Evolutionary conservation across 345 rosid genomes (phyloP).

Genomic region (Turnera subulata): DNA sequence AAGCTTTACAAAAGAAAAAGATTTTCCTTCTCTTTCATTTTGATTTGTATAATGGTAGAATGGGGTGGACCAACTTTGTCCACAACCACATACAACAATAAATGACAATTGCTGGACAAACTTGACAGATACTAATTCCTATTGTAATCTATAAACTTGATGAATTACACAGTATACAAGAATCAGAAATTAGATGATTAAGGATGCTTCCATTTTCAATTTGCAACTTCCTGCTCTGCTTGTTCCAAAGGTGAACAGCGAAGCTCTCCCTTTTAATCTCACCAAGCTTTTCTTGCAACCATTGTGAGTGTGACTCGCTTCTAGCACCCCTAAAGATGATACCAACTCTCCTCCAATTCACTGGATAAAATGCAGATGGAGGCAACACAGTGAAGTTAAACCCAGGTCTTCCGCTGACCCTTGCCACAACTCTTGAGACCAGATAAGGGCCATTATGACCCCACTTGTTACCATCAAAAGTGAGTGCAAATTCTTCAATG

Average conservation of each 20-base stretch:
- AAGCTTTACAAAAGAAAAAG: not conserved
- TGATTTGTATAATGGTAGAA: constrained; percentile 1
- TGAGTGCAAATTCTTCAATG: constrained; percentile 72
- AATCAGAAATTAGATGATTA: constrained; percentile 41
- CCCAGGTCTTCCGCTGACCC: constrained; percentile 36
- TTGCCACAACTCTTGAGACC: constrained; percentile 71
- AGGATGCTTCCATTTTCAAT: constrained; percentile 68
- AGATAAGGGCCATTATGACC: constrained; percentile 95
- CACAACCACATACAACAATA: not conserved
- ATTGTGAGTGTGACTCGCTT: constrained; percentile 38
- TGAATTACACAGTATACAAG: constrained; percentile 67
- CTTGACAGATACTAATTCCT: not conserved
- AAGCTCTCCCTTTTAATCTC: constrained; percentile 47
- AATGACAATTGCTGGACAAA: not conserved
- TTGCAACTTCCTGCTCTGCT: constrained; percentile 57
- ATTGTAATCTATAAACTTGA: constrained; percentile 25
- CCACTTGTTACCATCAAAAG: constrained; percentile 91
- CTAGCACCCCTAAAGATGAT: constrained; percentile 48
- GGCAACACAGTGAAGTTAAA: constrained; percentile 61
- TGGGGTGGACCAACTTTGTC: constrained; percentile 10
- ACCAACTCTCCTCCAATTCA: constrained; percentile 64
- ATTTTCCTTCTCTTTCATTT: constrained; percentile 3
- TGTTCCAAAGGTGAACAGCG: constrained; percentile 82
- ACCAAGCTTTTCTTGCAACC: constrained; percentile 42
- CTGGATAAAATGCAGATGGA: constrained; percentile 82